These are phyloP conservation scores for Diophrys appendiculata DNA, from an alignment of 73 alveolate species.

Conservation along the genomic window DNA sequence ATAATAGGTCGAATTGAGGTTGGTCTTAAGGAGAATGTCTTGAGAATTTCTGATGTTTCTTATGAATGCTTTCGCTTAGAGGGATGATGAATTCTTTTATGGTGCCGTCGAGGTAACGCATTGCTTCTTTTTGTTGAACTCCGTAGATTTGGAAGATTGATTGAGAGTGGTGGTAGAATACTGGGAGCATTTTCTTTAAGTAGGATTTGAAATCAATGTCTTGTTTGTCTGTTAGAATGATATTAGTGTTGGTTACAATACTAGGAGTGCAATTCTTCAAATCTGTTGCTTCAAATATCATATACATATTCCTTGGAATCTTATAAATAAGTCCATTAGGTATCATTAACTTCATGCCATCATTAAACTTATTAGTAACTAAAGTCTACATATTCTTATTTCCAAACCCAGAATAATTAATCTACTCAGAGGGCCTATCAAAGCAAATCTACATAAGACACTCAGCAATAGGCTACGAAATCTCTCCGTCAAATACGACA, in stretches of 20 bases:
- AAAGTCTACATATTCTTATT: neutral
- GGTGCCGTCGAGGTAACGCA: neutral
- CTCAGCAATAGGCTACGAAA: neutral
- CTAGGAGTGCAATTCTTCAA: neutral
- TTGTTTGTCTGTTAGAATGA: neutral
- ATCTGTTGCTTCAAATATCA: neutral
- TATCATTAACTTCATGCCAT: neutral
- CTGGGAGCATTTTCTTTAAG: neutral
- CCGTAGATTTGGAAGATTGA: neutral
- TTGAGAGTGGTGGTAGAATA: neutral
- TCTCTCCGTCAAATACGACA: neutral
- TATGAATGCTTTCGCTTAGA: neutral
- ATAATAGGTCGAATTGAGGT: neutral
- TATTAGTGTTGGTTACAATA: neutral
- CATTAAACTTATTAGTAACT: neutral
- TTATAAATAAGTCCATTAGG: neutral
- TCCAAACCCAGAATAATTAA: conserved; percentile 2
- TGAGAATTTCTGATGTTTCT: neutral
- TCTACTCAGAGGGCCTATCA: conserved; percentile 1
- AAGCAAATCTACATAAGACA: neutral
- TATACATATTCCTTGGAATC: neutral
- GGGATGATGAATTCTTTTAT: neutral
- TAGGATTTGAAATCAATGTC: neutral
- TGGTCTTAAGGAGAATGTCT: neutral
- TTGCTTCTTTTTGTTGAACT: neutral